A percentile compares a stretch with the other conserved stretches of the same genome.
These are phyloP conservation scores for Solanum dulcamara DNA, from an alignment of 257 asterid species.

Conservation along the genomic window DNA sequence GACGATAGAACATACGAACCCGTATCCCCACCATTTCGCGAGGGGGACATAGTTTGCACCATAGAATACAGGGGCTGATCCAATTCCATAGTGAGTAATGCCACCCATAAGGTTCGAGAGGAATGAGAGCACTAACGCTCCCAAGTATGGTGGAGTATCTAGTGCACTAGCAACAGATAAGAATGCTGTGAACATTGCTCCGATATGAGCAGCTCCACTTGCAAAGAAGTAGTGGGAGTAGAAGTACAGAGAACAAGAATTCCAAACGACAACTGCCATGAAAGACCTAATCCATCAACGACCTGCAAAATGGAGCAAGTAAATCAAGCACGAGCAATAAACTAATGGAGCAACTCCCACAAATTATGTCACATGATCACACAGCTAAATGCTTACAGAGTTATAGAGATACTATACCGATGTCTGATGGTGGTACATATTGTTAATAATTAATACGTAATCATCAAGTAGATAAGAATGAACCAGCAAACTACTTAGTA, in stretches of 20 bases:
- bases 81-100: slow-evolving; percentile 79
- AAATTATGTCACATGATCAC: not conserved
- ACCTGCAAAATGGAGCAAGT: slow-evolving; percentile 32
- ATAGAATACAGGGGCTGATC: slow-evolving; percentile 80
- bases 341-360: not conserved
- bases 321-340: not conserved
- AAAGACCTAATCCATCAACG: slow-evolving; percentile 88
- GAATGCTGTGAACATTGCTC: slow-evolving; percentile 98
- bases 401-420: not conserved
- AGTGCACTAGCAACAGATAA: slow-evolving; percentile 82
- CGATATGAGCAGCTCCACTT: slow-evolving; percentile 97
- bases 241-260: slow-evolving; percentile 90
- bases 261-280: slow-evolving; percentile 96
- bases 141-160: slow-evolving; percentile 85
- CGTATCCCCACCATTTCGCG: slow-evolving; percentile 91
- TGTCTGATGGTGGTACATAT: not conserved
- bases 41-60: slow-evolving; percentile 87
- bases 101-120: slow-evolving; percentile 94
- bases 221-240: slow-evolving; percentile 97
- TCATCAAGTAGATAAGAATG: not conserved
- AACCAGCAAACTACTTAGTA: not conserved
- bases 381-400: not conserved
- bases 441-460: not conserved
- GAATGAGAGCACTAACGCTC: slow-evolving; percentile 68
- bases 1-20: slow-evolving; percentile 61